These are phyloP conservation scores for Myxozyma udenii DNA, from an alignment of 805 yeast species.

Conservation along the genomic window DNA sequence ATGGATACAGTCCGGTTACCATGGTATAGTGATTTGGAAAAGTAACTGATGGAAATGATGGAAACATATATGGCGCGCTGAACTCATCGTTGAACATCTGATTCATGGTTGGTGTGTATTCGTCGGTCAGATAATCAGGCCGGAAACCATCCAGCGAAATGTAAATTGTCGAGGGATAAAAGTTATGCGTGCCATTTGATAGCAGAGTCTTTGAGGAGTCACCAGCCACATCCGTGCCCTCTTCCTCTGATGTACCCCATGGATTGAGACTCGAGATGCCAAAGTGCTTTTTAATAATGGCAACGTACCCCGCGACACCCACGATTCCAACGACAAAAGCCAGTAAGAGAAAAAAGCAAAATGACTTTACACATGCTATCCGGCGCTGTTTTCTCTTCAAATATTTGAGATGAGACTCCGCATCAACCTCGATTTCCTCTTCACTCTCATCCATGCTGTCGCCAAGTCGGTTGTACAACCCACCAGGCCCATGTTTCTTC, in stretches of 20 bases:
- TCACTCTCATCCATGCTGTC: slow-evolving; percentile 8
- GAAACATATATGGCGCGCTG: slow-evolving; percentile 79
- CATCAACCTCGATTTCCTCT: slow-evolving; percentile 25
- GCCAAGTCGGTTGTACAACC: background rate
- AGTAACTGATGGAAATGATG: slow-evolving; percentile 84
- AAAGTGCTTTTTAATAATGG: slow-evolving; percentile 14
- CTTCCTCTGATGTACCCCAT: slow-evolving; percentile 2
- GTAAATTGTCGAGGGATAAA: slow-evolving; percentile 74
- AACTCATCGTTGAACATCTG: slow-evolving; percentile 41
- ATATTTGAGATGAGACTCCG: slow-evolving; percentile 26
- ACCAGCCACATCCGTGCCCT: background rate
- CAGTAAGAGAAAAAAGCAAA: slow-evolving; percentile 11
- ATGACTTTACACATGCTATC: slow-evolving; percentile 8
- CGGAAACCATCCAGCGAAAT: slow-evolving; percentile 87
- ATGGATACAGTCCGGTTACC: slow-evolving; percentile 80
- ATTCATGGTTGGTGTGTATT: slow-evolving; percentile 69
- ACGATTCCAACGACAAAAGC: slow-evolving; percentile 8
- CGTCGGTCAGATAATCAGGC: slow-evolving; percentile 72
- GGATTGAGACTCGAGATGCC: slow-evolving; percentile 8
- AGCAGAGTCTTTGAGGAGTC: slow-evolving; percentile 23
- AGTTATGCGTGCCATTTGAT: slow-evolving; percentile 63
- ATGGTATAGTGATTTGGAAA: slow-evolving; percentile 92
- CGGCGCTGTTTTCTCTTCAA: slow-evolving; percentile 24
- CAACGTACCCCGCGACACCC: slow-evolving; percentile 23
- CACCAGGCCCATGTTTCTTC: background rate